These are phyloP conservation scores for Leccinum truebloodii DNA, from an alignment of 768 basidiomycete genomes.

Conservation along the genomic window DNA sequence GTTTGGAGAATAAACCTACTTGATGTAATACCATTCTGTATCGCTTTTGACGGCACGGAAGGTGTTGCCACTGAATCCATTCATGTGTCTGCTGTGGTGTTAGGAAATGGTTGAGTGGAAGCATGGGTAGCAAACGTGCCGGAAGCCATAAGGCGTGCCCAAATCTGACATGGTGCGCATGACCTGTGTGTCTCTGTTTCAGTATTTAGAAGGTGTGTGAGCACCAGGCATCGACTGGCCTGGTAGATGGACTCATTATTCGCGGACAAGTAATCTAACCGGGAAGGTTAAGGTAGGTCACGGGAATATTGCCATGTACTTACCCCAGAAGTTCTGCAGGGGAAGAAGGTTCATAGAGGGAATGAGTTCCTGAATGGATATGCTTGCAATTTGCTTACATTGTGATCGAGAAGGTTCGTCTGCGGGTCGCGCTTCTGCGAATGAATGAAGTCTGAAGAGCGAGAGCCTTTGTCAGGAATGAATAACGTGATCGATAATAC, in stretches of 20 bases:
- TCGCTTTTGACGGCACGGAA: slow-evolving; percentile 47
- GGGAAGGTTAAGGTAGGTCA: slow-evolving; percentile 1
- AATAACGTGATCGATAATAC: neutral
- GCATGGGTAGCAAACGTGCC: slow-evolving; percentile 22
- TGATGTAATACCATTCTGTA: slow-evolving; percentile 55
- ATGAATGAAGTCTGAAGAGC: slow-evolving; percentile 32
- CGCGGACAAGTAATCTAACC: slow-evolving; percentile 46
- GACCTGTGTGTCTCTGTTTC: slow-evolving; percentile 24
- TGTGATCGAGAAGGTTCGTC: slow-evolving; percentile 45
- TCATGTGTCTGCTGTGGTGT: slow-evolving; percentile 37
- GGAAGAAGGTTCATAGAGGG: neutral
- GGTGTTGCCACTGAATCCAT: slow-evolving; percentile 53
- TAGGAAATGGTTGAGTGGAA: neutral
- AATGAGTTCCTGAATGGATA: neutral
- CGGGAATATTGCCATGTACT: neutral
- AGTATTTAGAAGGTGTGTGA: neutral
- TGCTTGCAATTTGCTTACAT: slow-evolving; percentile 20
- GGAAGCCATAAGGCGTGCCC: slow-evolving; percentile 52
- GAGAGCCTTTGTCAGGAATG: neutral
- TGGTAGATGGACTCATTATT: slow-evolving; percentile 49
- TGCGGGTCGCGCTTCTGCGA: slow-evolving; percentile 50
- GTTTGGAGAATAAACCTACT: slow-evolving; percentile 35
- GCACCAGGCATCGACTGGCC: slow-evolving; percentile 7
- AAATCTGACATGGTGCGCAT: slow-evolving; percentile 57
- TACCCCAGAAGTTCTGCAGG: slow-evolving; percentile 25